Conservation (phyloP, 306 rosid species). For the Phaseolus lunatus region DNA sequence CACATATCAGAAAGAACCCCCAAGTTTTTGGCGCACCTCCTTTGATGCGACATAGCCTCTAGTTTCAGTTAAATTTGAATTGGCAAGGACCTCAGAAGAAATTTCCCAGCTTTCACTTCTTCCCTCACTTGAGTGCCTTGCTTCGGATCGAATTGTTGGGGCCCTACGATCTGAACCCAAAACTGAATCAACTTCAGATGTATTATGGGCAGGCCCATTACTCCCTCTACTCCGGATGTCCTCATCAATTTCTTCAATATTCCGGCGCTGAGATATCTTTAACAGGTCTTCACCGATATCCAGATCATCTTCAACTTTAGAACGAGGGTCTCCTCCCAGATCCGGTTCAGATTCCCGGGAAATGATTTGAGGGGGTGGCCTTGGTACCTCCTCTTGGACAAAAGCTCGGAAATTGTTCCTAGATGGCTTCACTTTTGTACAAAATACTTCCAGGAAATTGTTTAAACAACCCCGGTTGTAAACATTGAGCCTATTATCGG, state of each 20-base stretch:
- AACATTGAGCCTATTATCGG: constrained; percentile 73
- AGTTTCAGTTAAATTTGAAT: constrained; percentile 68
- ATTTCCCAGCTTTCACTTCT: constrained; percentile 87
- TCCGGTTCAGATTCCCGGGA: constrained; percentile 62
- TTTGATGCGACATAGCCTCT: constrained; percentile 61
- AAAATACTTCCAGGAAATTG: constrained; percentile 87
- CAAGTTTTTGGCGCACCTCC: constrained; percentile 58
- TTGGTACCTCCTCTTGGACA: constrained; percentile 76
- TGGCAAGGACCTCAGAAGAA: constrained; percentile 64
- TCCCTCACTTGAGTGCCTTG: constrained; percentile 84
- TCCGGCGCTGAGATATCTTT: constrained; percentile 91
- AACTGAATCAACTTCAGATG: constrained; percentile 72
- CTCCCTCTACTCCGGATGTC: constrained; percentile 86
- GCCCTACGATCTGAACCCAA: constrained; percentile 77
- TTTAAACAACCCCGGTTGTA: constrained; percentile 73
- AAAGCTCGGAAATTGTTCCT: constrained; percentile 79
- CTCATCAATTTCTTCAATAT: constrained; percentile 78
- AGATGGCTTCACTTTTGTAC: constrained; percentile 77
- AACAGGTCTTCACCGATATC: constrained; percentile 92
- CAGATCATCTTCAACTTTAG: constrained; percentile 92
- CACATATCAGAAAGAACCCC: constrained; percentile 42
- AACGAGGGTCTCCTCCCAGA: constrained; percentile 66
- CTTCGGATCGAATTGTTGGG: constrained; percentile 73
- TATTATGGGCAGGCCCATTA: constrained; percentile 67
- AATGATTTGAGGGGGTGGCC: constrained; percentile 55